Evolutionary conservation across 2,329 filamentous ascomycete species (phyloP), one percentile per base, ranked within the genome.

Genomic region (Acephala macrosclerotiorum): DNA sequence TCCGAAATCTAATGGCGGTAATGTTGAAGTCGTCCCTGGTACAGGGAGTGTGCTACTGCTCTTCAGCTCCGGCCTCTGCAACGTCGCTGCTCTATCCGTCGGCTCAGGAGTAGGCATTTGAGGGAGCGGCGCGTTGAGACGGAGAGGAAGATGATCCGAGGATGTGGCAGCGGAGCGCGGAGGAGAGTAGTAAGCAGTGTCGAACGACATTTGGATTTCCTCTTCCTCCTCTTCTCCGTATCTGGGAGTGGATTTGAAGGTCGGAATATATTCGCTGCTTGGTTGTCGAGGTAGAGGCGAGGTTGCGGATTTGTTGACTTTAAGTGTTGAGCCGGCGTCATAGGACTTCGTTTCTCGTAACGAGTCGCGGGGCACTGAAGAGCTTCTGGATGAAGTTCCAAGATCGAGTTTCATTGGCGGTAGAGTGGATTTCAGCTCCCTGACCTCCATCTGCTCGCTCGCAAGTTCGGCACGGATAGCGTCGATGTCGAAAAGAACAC

Each of bases 401-500:
- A 90, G 73, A 67, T 91, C 87, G 64, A 97, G 85, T 77, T 93
- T 96, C 86, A 97, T 96, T 0, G 94, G 93, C 55, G 95, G 94
- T 26, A 97, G 81, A 1, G 94, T 97, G 58, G 91, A 94, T 78
- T 96, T 87, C 66, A 97, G 87, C 79, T 98, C 92, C 75, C 89
- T 90, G 70, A 96, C 88, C 77, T 87, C 83, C 56, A 89, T 78
- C 72, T 73, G 71, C 51, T 78, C 73, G 51, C 66, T 76, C 42
- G 92, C 92, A 38, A 99, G 82, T 74, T 96, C 92, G 11, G 93
- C 90, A 58, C 93, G 87, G 70, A 99, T 98, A 14, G 96, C 96
- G 73, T 99, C 96, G 56, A 99, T 88, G 74, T 99, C 96, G 74
- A 99, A 99, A 55, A 99, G 84, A 9, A 98, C 91, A 16, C 75